Evolutionary conservation across 1,284 basidiomycete genomes (phyloP), one percentile per base, ranked within the genome.

Genomic region (Fomitopsis palustris): DNA sequence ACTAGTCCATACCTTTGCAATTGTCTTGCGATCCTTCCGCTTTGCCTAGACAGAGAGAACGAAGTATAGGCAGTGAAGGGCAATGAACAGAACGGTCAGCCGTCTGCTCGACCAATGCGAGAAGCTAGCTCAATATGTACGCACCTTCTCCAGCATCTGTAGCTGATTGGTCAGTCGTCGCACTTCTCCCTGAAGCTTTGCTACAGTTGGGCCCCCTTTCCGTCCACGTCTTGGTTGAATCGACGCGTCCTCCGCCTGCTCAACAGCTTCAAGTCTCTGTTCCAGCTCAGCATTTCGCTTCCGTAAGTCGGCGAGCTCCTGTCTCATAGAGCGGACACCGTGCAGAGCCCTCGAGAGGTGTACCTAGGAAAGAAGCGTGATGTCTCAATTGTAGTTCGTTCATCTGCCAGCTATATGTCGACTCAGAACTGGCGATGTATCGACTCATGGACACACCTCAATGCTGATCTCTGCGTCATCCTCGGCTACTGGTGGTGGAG

Each of bases 1-100:
- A 37, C n/a, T n/a, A n/a, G n/a, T n/a, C n/a, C 21, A 41, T 55
- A 71, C 75, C 58, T 73, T 64, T 17, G 66, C 61, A 9, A 76
- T 66, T 54, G 62, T 71, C 64, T 65, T 68, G 57, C 68, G 70
- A 35, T 74, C 69, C 45, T 67, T 70, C 56, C 67, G 59, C 53
- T 62, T 67, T 8, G 63, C 64, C 73, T 74, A 43, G 12, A 17
- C 2, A 7, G 14, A 14, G 21, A n/a, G 16, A n/a, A 29, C 17
- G 33, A 21, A 23, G 8, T 7, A 31, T 35, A 29, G 49, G 49
- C 27, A 17, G 19, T 37, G n/a, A n/a, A 19, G n/a, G 21, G 25
- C 49, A 19, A 37, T 35, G 31, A 51, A 29, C 49, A 51, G n/a
- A 49, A 27, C 45, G 25, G 19, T 52, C 49, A 52, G 21, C 27